Evolutionary conservation across 2,329 filamentous ascomycete species (phyloP), one percentile per base, ranked within the genome.

Genomic region (Fonsecaea multimorphosa): DNA sequence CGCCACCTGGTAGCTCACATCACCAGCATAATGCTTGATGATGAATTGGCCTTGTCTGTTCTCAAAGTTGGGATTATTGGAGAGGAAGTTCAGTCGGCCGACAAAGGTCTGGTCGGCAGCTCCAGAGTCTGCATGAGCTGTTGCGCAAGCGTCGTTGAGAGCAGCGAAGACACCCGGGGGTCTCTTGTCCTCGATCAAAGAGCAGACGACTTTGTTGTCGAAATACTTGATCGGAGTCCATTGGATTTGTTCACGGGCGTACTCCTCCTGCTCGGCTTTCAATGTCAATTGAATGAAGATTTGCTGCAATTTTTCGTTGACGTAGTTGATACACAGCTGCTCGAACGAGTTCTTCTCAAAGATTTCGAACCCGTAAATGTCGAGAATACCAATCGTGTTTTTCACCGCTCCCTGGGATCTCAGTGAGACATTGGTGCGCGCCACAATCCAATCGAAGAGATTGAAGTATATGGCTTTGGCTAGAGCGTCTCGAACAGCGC

Each of bases 191-290:
- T 99, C 95, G 72, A 99, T 99, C 74, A 99, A 79, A 68, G 97
- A 95, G 77, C 95, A 99, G 64, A 99, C 95, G 55, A 99, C 90
- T 83, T 98, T 98, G 85, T 99, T 99, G 80, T 99, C 95, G 73
- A 98, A 99, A 80, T 98, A 99, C 74, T 95, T 96, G 84, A 99
- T 99, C 1, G 95, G 95, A 0, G 93, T 97, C 95, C 95, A 99
- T 76, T 96, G 89, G 76, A 99, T 99, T 82, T 98, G 89, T 78
- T 99, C 95, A 56, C 91, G 85, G 16, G 91, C 92, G 75, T 99
- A 99, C 78, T 99, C 95, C 73, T 99, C 95, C 80, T 99, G 95
- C 78, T 99, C 95, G 0, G 95, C 90, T 82, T 97, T 97, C 68
- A 99, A 80, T 0, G 95, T 99, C 73, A 99, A 83, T 78, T 99